phyloP scores from a whole-genome alignment of 306 rosid species.

The Potentilla sterilis region DNA sequence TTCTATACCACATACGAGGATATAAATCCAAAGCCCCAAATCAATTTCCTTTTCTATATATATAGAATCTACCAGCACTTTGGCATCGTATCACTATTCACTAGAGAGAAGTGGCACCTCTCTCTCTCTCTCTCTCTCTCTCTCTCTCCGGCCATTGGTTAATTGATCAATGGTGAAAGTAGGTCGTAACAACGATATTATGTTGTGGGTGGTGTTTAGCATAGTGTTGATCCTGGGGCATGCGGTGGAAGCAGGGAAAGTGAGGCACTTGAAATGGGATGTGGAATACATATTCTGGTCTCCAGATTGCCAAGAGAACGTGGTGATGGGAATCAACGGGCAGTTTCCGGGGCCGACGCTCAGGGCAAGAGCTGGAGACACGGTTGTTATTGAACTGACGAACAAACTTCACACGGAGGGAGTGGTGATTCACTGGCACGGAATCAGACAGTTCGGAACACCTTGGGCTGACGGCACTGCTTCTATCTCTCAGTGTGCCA shows the following conservation, averaged over 20 bases:
- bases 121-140: no score
- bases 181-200: background rate
- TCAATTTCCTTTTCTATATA: no score
- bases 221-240: background rate
- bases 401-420: conserved; percentile 81
- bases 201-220: background rate
- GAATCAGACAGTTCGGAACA: conserved; percentile 68
- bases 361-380: conserved; percentile 60
- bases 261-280: conserved; percentile 49
- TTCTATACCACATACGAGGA: no score
- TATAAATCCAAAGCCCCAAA: no score
- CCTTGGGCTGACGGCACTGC: conserved; percentile 99
- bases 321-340: conserved; percentile 81
- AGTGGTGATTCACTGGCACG: conserved; percentile 93
- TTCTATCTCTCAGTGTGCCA: conserved; percentile 76
- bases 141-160: no score
- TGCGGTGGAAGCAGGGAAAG: background rate
- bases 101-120: no score
- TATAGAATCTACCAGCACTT: no score
- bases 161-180: no score
- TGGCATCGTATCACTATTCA: no score
- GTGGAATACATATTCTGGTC: conserved; percentile 52
- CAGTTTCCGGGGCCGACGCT: conserved; percentile 83
- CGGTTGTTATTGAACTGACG: conserved; percentile 51
- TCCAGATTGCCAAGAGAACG: conserved; percentile 60